Evolutionary conservation across 805 yeast species (phyloP), one percentile per base, ranked within the genome.

Genomic region (Saturnispora serradocipensis): DNA sequence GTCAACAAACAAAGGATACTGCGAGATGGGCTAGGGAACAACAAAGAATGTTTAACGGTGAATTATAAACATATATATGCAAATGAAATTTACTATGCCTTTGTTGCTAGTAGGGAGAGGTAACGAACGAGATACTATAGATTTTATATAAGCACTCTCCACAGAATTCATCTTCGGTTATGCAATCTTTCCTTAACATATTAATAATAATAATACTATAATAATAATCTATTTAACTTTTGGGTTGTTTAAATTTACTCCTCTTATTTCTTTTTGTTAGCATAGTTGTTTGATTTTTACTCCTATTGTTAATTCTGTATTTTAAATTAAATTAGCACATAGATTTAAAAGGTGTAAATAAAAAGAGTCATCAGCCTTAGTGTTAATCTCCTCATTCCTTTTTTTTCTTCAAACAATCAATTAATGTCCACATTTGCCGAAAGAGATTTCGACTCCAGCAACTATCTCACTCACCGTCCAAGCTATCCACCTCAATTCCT

Each of bases 1-100:
- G 80, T 35, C 80, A 78, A 59, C 70, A 75, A 51, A 88, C 97
- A 11, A 81, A 80, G 65, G 93, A 86, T 62, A 87, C 96, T n/a
- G 97, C 97, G 8, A 80, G 90, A 70, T 93, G 98, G 98, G 97
- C 99, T 15, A 80, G 93, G 59, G 96, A 86, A 61, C 96, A 84
- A 69, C 87, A 80, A 65, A 79, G 78, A 67, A 45, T 54, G 20
- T 43, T 27, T 42, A 36, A 25, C 27, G 22, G 34, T n/a, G 38
- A 38, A 36, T 47, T 30, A 45, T 45, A 22, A 24, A 36, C 34
- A 35, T 8, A 36, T 49, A 15, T 44, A 43, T 44, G 44, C 35
- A 34, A 42, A 43, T 45, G 32, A 22, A 22, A 25, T 9, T 20
- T 34, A 45, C 22, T 38, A 18, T 13, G 13, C 24, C 42, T 18